These are phyloP conservation scores for Cynara cardunculus DNA, from an alignment of 129 eudicot species.

Conservation along the genomic window DNA sequence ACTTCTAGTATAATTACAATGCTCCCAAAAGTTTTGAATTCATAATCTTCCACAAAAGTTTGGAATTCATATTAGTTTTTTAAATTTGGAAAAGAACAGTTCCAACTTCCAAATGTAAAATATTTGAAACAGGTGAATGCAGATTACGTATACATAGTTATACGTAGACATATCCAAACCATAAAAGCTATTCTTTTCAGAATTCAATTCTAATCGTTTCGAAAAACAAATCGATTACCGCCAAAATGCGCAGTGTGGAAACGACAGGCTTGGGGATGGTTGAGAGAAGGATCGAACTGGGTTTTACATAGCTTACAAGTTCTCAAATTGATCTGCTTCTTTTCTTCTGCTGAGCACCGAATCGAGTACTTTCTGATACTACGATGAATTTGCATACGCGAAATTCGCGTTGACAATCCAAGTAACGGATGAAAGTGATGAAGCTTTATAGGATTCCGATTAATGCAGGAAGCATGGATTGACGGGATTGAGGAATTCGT, in stretches of 20 bases:
- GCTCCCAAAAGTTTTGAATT: background rate
- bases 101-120: background rate
- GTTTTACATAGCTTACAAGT: slow-evolving; percentile 92
- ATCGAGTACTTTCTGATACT: slow-evolving; percentile 24
- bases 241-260: slow-evolving; percentile 98
- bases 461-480: slow-evolving; percentile 1
- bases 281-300: slow-evolving; percentile 76
- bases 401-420: slow-evolving; percentile 9
- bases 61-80: background rate
- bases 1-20: background rate
- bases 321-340: slow-evolving; percentile 27
- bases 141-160: background rate
- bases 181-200: background rate
- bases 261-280: slow-evolving; percentile 90
- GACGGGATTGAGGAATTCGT: slow-evolving; percentile 21
- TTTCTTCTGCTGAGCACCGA: slow-evolving; percentile 51
- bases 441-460: background rate
- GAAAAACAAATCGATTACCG: slow-evolving; percentile 37
- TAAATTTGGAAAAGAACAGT: background rate
- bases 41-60: background rate
- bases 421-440: slow-evolving; percentile 3
- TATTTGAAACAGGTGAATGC: background rate
- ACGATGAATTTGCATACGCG: slow-evolving; percentile 3
- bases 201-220: background rate
- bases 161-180: background rate